These are phyloP conservation scores for Rutstroemia sp. DNA, from an alignment of 2,329 filamentous ascomycete genomes.

Conservation along the genomic window DNA sequence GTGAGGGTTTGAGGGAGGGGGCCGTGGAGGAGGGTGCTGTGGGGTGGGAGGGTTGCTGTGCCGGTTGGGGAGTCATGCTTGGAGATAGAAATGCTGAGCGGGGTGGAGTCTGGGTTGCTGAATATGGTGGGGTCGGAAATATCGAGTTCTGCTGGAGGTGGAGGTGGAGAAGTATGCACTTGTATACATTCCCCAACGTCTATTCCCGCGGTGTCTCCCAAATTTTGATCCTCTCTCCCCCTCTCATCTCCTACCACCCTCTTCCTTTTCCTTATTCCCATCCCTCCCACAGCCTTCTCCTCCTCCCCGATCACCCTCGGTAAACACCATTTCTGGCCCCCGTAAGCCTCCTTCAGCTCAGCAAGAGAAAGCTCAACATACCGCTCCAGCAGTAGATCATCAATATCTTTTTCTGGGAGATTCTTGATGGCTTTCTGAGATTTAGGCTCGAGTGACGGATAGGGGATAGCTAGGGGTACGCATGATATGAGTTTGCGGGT, in stretches of 20 bases:
- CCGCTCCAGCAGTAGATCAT: constrained; percentile 24
- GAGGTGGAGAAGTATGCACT: neutral
- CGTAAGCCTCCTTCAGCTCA: constrained; percentile 16
- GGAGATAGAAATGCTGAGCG: constrained; percentile 42
- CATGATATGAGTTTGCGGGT: constrained; percentile 31
- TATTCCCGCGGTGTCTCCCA: neutral
- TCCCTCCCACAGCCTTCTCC: neutral
- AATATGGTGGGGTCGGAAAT: neutral
- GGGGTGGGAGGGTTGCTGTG: constrained; percentile 19
- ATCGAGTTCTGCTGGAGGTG: neutral
- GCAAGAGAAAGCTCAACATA: constrained; percentile 24
- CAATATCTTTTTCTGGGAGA: constrained; percentile 11
- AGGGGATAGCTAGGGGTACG: constrained; percentile 34
- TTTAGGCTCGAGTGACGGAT: constrained; percentile 47
- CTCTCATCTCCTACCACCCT: neutral
- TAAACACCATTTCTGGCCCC: constrained; percentile 28
- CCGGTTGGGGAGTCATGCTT: neutral
- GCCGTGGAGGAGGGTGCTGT: neutral
- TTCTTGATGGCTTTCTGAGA: constrained; percentile 30
- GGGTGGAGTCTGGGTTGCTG: constrained; percentile 29
- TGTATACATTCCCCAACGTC: neutral
- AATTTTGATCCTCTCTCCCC: neutral
- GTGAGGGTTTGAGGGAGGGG: neutral
- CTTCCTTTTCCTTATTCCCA: neutral
- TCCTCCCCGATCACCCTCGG: neutral